A percentile compares a stretch with the other conserved stretches of the same genome.
Evolutionary conservation across 1,139 yeast genomes (phyloP).

Genomic region (Saccharomycopsis hybrid): DNA sequence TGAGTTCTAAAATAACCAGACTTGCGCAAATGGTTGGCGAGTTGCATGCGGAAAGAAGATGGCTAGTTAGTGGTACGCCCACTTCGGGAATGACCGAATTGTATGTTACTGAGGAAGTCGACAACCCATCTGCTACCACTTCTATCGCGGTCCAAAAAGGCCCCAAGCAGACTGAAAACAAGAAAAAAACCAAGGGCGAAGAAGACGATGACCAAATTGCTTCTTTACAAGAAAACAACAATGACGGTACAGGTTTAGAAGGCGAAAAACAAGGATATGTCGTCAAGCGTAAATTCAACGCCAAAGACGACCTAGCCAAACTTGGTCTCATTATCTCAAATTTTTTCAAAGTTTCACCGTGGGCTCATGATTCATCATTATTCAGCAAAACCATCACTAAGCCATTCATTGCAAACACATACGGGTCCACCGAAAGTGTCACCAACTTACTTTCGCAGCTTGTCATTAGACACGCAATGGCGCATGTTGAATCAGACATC

Average conservation of each 20-base stretch:
- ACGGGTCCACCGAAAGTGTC: slow-evolving; percentile 39
- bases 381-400: slow-evolving; percentile 44
- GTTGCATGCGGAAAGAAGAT: slow-evolving; percentile 51
- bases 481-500: slow-evolving; percentile 49
- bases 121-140: slow-evolving; percentile 23
- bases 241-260: no score
- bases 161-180: slow-evolving; percentile 1
- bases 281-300: slow-evolving; percentile 33
- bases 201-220: no score
- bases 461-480: slow-evolving; percentile 48
- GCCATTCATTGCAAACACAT: slow-evolving; percentile 38
- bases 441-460: slow-evolving; percentile 38
- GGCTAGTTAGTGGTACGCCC: slow-evolving; percentile 77
- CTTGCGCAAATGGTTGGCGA: slow-evolving; percentile 43
- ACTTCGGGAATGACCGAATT: slow-evolving; percentile 60
- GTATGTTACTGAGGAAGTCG: slow-evolving; percentile 44
- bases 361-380: slow-evolving; percentile 37
- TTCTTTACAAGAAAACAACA: no score
- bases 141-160: slow-evolving; percentile 20
- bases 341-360: slow-evolving; percentile 56
- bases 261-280: slow-evolving; percentile 29
- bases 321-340: slow-evolving; percentile 48
- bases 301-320: slow-evolving; percentile 47
- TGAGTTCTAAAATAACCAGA: slow-evolving; percentile 45
- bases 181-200: not conserved